Percentiles rank a stretch among this genome's conserved stretches.
phyloP scores from a whole-genome alignment of 352 stramenopile species.

The Globisporangium viniferum region DNA sequence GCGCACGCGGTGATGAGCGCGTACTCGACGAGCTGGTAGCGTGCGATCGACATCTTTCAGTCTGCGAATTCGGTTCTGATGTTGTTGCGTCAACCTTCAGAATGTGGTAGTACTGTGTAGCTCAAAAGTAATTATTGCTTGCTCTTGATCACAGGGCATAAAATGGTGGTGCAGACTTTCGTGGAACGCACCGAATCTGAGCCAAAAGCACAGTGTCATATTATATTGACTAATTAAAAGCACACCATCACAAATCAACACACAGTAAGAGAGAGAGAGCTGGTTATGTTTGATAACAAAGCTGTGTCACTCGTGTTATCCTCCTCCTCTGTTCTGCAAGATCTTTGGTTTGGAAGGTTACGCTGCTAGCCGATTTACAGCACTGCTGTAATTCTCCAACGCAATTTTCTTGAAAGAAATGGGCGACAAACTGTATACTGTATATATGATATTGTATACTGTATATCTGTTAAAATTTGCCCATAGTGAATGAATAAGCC shows the following conservation, averaged over 20 bases:
- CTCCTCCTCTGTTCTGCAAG: too few species aligned
- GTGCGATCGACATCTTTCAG: slow-evolving; percentile 7
- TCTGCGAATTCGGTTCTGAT: neutral
- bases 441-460: too few species aligned
- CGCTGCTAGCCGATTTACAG: too few species aligned
- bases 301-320: too few species aligned
- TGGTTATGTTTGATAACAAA: too few species aligned
- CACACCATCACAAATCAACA: neutral
- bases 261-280: neutral
- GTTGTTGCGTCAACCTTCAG: neutral
- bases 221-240: neutral
- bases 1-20: slow-evolving; percentile 19
- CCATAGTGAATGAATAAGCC: too few species aligned
- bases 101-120: neutral
- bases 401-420: too few species aligned
- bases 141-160: neutral
- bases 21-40: slow-evolving; percentile 21
- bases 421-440: too few species aligned
- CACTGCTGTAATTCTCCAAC: too few species aligned
- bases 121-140: neutral
- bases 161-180: neutral
- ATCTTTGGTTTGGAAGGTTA: too few species aligned
- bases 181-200: neutral
- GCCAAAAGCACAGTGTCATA: neutral
- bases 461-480: too few species aligned